phyloP scores from a whole-genome alignment of 306 rosid genomes.

The Quercus dentata region DNA sequence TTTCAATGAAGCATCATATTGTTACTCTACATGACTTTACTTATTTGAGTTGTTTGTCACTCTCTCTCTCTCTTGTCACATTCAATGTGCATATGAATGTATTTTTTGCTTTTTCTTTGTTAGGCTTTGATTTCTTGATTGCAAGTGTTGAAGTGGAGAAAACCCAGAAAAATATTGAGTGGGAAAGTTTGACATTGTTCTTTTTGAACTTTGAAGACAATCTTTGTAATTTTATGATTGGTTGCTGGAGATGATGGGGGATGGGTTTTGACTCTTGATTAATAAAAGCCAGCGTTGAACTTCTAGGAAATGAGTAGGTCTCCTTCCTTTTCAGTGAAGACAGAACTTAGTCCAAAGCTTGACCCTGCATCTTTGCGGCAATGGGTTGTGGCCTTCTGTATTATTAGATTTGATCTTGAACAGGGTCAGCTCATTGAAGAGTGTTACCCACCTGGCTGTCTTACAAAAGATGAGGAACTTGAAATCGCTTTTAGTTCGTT shows the following conservation, averaged over 20 bases:
- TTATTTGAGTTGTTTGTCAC: not conserved
- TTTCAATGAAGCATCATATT: not conserved
- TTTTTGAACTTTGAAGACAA: conserved; percentile 24
- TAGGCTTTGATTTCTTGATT: conserved; percentile 24
- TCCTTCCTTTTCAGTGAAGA: conserved; percentile 64
- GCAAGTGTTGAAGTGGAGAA: conserved; percentile 23
- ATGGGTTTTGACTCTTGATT: conserved; percentile 27
- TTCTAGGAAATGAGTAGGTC: conserved; percentile 71
- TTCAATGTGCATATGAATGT: conserved; percentile 9
- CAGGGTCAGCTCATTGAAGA: conserved; percentile 96
- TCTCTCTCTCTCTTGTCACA: not conserved
- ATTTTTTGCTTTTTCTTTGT: conserved; percentile 8
- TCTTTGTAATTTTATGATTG: conserved; percentile 27
- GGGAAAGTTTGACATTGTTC: conserved; percentile 12
- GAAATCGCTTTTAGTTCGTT: conserved; percentile 80
- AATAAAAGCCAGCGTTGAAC: conserved; percentile 23
- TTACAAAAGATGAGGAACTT: conserved; percentile 79
- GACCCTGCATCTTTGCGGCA: conserved; percentile 60
- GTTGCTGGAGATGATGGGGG: conserved; percentile 19
- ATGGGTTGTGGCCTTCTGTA: conserved; percentile 84
- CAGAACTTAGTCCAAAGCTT: conserved; percentile 65
- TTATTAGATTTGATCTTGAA: conserved; percentile 83
- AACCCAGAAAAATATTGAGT: not conserved
- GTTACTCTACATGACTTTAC: not conserved
- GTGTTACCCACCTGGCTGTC: conserved; percentile 75